Evolutionary conservation across 345 rosid species (phyloP).

Genomic region (Lumnitzera littorea): DNA sequence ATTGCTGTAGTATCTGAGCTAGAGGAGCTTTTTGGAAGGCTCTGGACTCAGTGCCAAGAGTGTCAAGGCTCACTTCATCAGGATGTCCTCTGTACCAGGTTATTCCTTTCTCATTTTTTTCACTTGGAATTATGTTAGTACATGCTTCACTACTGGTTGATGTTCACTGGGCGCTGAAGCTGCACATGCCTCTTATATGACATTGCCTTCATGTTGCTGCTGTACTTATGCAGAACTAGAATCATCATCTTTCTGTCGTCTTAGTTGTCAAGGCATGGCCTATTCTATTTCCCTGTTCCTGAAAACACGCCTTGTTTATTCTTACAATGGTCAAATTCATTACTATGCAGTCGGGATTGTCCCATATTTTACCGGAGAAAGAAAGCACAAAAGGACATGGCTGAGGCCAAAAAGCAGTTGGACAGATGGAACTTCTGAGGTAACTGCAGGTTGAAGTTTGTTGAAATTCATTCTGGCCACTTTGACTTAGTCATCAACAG

Average conservation of each 20-base stretch:
- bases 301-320: neutral
- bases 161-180: no score
- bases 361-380: conserved; percentile 96
- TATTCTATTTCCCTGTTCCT: no score
- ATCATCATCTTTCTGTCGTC: no score
- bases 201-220: no score
- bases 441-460: no score
- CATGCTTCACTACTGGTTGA: no score
- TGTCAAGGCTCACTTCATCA: conserved; percentile 99
- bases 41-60: conserved; percentile 98
- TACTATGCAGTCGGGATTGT: conserved; percentile 73
- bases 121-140: no score
- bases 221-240: no score
- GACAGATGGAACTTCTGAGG: conserved; percentile 70
- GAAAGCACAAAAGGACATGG: conserved; percentile 96
- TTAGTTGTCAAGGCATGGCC: no score
- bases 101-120: conserved; percentile 3
- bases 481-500: no score
- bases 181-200: no score
- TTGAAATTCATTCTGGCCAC: no score
- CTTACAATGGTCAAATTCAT: neutral
- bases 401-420: conserved; percentile 66
- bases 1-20: conserved; percentile 65
- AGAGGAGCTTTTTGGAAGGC: conserved; percentile 74
- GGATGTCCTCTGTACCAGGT: conserved; percentile 98